Evolutionary conservation across 2,329 filamentous ascomycete genomes (phyloP).

Genomic region (Stagonosporopsis chrysanthemi): DNA sequence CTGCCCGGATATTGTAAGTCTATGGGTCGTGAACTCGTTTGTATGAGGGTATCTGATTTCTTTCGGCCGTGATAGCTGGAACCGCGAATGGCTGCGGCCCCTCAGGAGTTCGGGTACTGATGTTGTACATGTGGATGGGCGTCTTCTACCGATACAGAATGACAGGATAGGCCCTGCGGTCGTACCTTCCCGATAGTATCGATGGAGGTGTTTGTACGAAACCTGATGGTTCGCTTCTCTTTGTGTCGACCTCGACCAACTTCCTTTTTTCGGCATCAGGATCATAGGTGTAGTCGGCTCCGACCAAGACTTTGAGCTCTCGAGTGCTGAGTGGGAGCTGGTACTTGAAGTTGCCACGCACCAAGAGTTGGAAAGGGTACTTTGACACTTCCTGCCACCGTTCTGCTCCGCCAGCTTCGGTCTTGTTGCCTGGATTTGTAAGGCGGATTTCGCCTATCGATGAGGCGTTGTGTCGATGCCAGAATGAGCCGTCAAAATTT

Average conservation of each 20-base stretch:
- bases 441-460: constrained; percentile 87
- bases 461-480: constrained; percentile 73
- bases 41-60: constrained; percentile 48
- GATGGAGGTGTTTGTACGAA: constrained; percentile 29
- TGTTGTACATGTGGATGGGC: constrained; percentile 30
- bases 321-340: constrained; percentile 66
- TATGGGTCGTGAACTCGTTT: constrained; percentile 49
- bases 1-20: constrained; percentile 29
- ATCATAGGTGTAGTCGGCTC: constrained; percentile 48
- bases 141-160: constrained; percentile 25
- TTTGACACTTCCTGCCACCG: constrained; percentile 91
- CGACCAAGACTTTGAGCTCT: constrained; percentile 60
- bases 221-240: constrained; percentile 15
- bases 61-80: constrained; percentile 33
- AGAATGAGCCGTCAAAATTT: constrained; percentile 87
- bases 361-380: constrained; percentile 91
- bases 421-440: constrained; percentile 83
- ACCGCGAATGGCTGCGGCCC: constrained; percentile 18
- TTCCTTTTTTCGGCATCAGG: constrained; percentile 48
- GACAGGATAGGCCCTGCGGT: constrained; percentile 33
- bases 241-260: constrained; percentile 20
- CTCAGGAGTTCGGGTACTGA: constrained; percentile 23
- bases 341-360: constrained; percentile 91
- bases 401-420: constrained; percentile 78
- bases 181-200: constrained; percentile 38